Evolutionary conservation across 306 rosid genomes (phyloP).

Genomic region (Rosa chinensis): DNA sequence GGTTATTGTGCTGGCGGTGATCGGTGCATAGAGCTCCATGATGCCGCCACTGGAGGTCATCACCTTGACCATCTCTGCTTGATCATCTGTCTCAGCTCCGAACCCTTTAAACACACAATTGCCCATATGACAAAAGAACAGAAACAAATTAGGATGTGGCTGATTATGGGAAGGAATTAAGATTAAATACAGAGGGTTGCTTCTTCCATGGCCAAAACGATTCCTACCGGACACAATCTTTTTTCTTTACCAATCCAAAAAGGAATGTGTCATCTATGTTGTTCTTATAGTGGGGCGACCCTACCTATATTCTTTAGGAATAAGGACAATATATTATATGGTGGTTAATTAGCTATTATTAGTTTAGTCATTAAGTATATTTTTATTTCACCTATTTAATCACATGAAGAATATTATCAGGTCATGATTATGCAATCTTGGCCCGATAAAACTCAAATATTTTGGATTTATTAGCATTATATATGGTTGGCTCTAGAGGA

Average conservation of each 20-base stretch:
- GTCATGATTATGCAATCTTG: background rate
- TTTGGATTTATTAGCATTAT: background rate
- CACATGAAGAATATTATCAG: background rate
- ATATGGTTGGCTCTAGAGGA: background rate
- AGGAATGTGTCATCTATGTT: slow-evolving; percentile 14
- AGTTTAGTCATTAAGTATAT: background rate
- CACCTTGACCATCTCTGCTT: slow-evolving; percentile 48
- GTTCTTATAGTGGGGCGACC: slow-evolving; percentile 35
- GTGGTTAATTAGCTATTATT: background rate
- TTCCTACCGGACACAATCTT: slow-evolving; percentile 48
- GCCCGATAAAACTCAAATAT: background rate
- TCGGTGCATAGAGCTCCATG: slow-evolving; percentile 67
- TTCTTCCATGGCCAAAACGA: slow-evolving; percentile 19
- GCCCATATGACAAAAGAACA: slow-evolving; percentile 42
- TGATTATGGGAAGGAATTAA: background rate
- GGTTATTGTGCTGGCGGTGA: slow-evolving; percentile 56
- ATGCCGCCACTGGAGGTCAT: slow-evolving; percentile 66
- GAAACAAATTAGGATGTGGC: background rate
- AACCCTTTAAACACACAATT: slow-evolving; percentile 66
- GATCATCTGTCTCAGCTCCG: background rate
- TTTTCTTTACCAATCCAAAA: slow-evolving; percentile 39
- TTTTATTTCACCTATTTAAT: background rate
- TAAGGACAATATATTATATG: background rate
- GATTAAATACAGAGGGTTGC: slow-evolving; percentile 30
- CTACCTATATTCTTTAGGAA: slow-evolving; percentile 25